phyloP scores from a whole-genome alignment of 2,329 filamentous ascomycete species.

The Penicillium glabrum region DNA sequence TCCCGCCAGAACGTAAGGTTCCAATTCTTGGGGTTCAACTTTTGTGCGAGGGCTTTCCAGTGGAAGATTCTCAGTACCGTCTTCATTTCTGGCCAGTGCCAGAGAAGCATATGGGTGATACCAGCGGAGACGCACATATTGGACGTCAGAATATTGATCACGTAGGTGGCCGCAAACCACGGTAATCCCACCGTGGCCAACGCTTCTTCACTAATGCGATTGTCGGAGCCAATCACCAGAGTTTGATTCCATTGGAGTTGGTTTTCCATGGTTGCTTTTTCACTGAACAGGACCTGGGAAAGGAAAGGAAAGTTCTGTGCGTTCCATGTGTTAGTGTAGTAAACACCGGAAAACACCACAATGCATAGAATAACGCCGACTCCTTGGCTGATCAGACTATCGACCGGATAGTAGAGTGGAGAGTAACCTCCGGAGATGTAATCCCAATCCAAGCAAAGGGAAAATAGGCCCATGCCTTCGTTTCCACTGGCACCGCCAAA shows the following conservation, averaged over 20 bases:
- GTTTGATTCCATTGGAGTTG: conserved; percentile 46
- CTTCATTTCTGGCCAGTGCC: conserved; percentile 42
- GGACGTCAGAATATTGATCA: conserved; percentile 42
- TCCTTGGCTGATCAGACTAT: conserved; percentile 40
- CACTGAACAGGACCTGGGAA: conserved; percentile 43
- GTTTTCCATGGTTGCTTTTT: conserved; percentile 36
- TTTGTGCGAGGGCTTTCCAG: conserved; percentile 9
- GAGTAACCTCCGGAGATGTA: conserved; percentile 39
- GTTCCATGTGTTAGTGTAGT: conserved; percentile 46
- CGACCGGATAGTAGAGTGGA: conserved; percentile 41
- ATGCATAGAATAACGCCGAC: conserved; percentile 42
- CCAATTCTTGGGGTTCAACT: conserved; percentile 3
- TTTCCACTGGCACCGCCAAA: conserved; percentile 52
- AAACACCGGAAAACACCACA: conserved; percentile 40
- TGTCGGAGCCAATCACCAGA: conserved; percentile 40
- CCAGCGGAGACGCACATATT: conserved; percentile 52
- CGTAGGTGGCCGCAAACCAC: conserved; percentile 43
- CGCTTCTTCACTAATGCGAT: conserved; percentile 37
- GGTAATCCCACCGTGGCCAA: conserved; percentile 43
- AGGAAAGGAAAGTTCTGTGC: conserved; percentile 44
- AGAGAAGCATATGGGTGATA: conserved; percentile 46
- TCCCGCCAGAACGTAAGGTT: conserved; percentile 9
- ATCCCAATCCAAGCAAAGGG: conserved; percentile 43
- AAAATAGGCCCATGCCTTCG: conserved; percentile 44
- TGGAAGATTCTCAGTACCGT: not conserved